These are phyloP conservation scores for Graphilbum fragrans DNA, from an alignment of 2,329 filamentous ascomycete genomes.

Conservation along the genomic window DNA sequence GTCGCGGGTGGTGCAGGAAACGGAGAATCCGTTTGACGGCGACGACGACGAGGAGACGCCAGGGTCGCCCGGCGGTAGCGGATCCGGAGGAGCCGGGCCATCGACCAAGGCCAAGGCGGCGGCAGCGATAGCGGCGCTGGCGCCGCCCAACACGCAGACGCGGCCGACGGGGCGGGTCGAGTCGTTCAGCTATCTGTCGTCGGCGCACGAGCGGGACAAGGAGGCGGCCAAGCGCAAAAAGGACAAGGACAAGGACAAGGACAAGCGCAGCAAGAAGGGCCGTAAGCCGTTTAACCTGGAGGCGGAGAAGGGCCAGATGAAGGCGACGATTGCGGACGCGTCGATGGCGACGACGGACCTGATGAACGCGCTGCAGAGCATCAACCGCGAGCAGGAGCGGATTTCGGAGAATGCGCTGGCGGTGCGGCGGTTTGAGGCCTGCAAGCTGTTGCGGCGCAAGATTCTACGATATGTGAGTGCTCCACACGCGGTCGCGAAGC, in stretches of 20 bases:
- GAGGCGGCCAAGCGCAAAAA: background rate
- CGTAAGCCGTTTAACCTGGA: conserved; percentile 67
- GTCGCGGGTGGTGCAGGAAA: conserved; percentile 74
- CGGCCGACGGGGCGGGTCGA: conserved; percentile 18
- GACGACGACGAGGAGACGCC: conserved; percentile 46
- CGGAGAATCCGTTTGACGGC: conserved; percentile 58
- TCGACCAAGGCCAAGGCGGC: conserved; percentile 6
- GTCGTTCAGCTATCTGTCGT: conserved; percentile 25
- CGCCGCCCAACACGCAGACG: conserved; percentile 5
- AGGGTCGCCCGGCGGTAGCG: conserved; percentile 1
- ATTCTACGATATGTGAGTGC: conserved; percentile 65
- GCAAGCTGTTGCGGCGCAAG: conserved; percentile 73
- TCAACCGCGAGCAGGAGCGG: conserved; percentile 79
- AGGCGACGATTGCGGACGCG: conserved; percentile 77
- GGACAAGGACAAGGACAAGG: conserved; percentile 35
- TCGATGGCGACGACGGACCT: conserved; percentile 88
- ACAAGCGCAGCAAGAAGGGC: conserved; percentile 43
- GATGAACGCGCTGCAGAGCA: conserved; percentile 72
- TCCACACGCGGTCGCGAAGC: too few species aligned
- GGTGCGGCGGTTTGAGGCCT: conserved; percentile 67
- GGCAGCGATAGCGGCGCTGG: conserved; percentile 10
- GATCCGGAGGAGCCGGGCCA: background rate
- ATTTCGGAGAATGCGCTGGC: conserved; percentile 76
- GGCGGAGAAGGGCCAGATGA: conserved; percentile 76
- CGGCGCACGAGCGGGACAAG: conserved; percentile 8